phyloP scores from a whole-genome alignment of 306 rosid genomes.

The Urtica urens region DNA sequence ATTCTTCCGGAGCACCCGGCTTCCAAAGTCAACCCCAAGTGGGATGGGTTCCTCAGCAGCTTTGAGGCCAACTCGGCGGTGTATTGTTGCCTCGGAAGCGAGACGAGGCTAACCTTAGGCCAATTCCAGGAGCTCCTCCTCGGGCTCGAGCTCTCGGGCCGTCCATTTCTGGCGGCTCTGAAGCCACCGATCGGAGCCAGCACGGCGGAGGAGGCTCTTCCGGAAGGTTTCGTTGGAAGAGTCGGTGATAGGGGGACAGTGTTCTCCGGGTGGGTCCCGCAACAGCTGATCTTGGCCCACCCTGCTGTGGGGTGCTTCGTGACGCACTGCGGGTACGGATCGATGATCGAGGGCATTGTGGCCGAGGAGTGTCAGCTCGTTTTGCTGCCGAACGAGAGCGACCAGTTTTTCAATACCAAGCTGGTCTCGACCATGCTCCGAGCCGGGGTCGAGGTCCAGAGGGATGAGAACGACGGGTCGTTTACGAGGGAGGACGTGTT shows the following conservation, averaged over 20 bases:
- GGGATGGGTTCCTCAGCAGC: constrained; percentile 37
- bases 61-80: constrained; percentile 33
- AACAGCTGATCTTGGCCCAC: constrained; percentile 43
- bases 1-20: constrained; percentile 24
- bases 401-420: constrained; percentile 45
- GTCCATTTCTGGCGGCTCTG: constrained; percentile 42
- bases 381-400: constrained; percentile 36
- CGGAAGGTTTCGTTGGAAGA: constrained; percentile 43
- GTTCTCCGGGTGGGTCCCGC: constrained; percentile 54
- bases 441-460: constrained; percentile 52
- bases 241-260: constrained; percentile 42
- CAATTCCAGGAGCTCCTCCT: constrained; percentile 40
- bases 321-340: constrained; percentile 65
- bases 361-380: constrained; percentile 37
- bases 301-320: constrained; percentile 69
- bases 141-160: constrained; percentile 52
- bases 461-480: constrained; percentile 38
- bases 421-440: constrained; percentile 33
- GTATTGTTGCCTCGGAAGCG: constrained; percentile 55
- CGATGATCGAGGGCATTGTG: constrained; percentile 45
- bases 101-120: constrained; percentile 29
- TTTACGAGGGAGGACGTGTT: constrained; percentile 39
- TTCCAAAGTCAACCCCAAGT: constrained; percentile 20
- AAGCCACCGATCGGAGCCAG: constrained; percentile 40
- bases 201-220: constrained; percentile 32